Conservation (phyloP, 1,284 basidiomycete species). For the Ustilago tritici region DNA sequence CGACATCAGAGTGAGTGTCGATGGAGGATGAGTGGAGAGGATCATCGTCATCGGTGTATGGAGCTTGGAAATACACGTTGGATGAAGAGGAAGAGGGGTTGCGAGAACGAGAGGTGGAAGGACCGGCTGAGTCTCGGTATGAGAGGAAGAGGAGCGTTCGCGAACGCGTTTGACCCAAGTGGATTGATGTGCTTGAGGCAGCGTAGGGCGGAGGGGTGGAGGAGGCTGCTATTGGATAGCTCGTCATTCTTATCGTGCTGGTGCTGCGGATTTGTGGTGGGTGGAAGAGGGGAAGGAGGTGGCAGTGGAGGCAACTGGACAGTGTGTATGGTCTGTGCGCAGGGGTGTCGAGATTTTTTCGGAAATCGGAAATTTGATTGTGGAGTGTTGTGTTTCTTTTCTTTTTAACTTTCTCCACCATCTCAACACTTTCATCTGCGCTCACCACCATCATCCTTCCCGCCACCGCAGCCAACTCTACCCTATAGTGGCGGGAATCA, state of each 20-base stretch:
- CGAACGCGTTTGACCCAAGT: constrained; percentile 77
- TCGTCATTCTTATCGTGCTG: constrained; percentile 5
- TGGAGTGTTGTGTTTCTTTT: neutral
- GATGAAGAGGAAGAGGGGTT: neutral
- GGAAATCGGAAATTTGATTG: neutral
- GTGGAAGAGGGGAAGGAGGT: neutral
- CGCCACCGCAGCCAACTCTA: neutral
- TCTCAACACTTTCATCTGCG: neutral
- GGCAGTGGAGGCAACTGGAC: neutral
- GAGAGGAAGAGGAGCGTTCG: constrained; percentile 94
- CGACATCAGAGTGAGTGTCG: constrained; percentile 6
- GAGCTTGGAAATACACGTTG: constrained; percentile 50
- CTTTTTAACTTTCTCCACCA: neutral
- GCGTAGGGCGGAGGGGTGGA: constrained; percentile 35
- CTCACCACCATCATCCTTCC: neutral
- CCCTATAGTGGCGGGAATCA: neutral
- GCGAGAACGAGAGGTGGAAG: constrained; percentile 23
- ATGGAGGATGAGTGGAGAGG: constrained; percentile 33
- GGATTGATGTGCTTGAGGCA: neutral
- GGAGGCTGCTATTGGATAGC: constrained; percentile 26
- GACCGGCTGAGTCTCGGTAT: constrained; percentile 81
- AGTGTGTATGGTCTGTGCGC: neutral
- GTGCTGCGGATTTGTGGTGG: constrained; percentile 1
- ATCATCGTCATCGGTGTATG: constrained; percentile 50
- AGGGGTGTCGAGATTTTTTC: neutral